Conservation (phyloP, 805 yeast species). For the Starmera quercuum region DNA sequence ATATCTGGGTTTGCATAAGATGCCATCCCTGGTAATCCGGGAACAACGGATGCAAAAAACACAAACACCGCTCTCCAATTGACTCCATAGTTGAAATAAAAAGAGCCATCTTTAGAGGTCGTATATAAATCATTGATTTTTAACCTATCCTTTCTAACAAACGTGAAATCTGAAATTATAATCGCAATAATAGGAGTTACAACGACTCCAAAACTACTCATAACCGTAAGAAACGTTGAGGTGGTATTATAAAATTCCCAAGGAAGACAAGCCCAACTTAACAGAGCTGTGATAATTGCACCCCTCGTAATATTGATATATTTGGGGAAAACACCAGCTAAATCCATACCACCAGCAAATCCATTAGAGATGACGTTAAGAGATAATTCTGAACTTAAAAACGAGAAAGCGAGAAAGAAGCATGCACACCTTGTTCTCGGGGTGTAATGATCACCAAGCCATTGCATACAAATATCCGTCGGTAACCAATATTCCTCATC, state of each 20-base stretch:
- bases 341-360: constrained; percentile 26
- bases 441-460: constrained; percentile 29
- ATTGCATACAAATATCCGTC: constrained; percentile 27
- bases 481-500: constrained; percentile 32
- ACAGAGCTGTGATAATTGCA: constrained; percentile 23
- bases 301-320: constrained; percentile 29
- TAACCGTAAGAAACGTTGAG: constrained; percentile 26
- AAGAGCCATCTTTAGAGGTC: constrained; percentile 19
- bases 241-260: constrained; percentile 32
- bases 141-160: constrained; percentile 23
- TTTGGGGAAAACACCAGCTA: constrained; percentile 17
- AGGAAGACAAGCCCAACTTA: constrained; percentile 32
- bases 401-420: constrained; percentile 30
- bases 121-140: constrained; percentile 28
- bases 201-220: constrained; percentile 31
- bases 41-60: constrained; percentile 23
- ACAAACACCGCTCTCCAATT: constrained; percentile 22
- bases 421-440: constrained; percentile 31
- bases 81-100: constrained; percentile 24
- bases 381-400: constrained; percentile 27
- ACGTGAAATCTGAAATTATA: constrained; percentile 27
- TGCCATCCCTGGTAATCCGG: constrained; percentile 32
- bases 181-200: constrained; percentile 30
- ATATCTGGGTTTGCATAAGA: constrained; percentile 21
- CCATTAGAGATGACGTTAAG: constrained; percentile 30